phyloP scores from a whole-genome alignment of 1,139 yeast genomes.

The Pichia sp. region DNA sequence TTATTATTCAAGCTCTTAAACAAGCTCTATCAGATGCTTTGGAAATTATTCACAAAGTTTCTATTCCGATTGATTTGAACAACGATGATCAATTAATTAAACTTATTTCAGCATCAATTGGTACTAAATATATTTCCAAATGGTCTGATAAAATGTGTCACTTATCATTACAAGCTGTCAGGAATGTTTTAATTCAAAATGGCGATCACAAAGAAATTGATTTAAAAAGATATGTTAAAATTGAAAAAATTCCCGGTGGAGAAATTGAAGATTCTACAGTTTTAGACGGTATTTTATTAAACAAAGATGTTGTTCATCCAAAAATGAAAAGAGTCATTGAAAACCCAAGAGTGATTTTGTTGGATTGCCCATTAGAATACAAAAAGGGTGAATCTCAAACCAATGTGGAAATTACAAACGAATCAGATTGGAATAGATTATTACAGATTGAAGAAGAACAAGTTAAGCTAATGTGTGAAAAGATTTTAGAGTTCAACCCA shows the following conservation, averaged over 20 bases:
- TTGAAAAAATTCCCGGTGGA: conserved; percentile 97
- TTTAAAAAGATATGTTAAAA: conserved; percentile 83
- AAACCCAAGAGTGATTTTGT: conserved; percentile 78
- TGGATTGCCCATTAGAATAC: conserved; percentile 96
- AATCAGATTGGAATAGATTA: conserved; percentile 93
- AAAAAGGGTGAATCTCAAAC: conserved; percentile 99
- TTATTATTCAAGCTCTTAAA: conserved; percentile 89
- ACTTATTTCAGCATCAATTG: conserved; percentile 85
- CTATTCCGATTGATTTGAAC: conserved; percentile 74
- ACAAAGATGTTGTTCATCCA: conserved; percentile 97
- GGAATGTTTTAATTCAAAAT: conserved; percentile 63
- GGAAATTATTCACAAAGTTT: conserved; percentile 76
- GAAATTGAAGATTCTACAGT: conserved; percentile 86
- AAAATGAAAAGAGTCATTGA: conserved; percentile 87
- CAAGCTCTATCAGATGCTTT: conserved; percentile 88
- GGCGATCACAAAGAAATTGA: conserved; percentile 81
- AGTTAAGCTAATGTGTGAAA: conserved; percentile 80
- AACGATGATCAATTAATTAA: conserved; percentile 84
- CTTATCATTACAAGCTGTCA: conserved; percentile 81
- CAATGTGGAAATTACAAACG: conserved; percentile 93
- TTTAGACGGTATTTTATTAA: conserved; percentile 84
- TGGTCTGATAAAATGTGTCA: conserved; percentile 93
- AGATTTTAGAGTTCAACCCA: conserved; percentile 77
- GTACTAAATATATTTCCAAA: conserved; percentile 86
- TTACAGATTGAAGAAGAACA: conserved; percentile 98